Evolutionary conservation across 1,284 basidiomycete genomes (phyloP), one percentile per base, ranked within the genome.

Genomic region (Coniferiporia sulphurascens): DNA sequence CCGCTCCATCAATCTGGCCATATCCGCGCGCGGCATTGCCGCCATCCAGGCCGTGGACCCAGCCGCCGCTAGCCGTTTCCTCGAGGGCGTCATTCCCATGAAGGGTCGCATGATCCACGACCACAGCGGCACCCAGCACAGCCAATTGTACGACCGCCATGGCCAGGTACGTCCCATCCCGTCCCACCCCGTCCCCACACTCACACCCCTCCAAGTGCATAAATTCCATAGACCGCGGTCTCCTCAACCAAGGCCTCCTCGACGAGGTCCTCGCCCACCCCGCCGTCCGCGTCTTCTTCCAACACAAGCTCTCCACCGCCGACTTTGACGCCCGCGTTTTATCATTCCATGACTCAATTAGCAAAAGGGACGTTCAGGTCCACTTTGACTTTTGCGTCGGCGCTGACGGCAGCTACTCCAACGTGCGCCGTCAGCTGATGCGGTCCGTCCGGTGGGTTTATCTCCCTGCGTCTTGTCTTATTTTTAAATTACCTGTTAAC

Each of bases 1-100:
- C 66, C 85, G 96, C 61, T 96, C 93, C 58, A 98, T 99, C 76
- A 99, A 99, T 76, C 81, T 99, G 55, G 95, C 95, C 38, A 93
- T 99, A 64, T 98, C 95, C 17, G 85, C 93, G 60, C 86, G 96
- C 56, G 96, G 95, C 62, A 87, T 98, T 59, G 84, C 88, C 64
- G 95, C 95, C 36, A 78, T 98, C 48, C 79, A 87, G 66, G 84
- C 86, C 54, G 84, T 98, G 65, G 87, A 93, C 73, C 80, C 88
- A 27, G 81, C 79, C 41, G 79, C 90, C 53, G 86, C 90, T 27
- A 80, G 86, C 62, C 78, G 86, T 58, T 90, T 98, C 66, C 74
- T 97, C 64, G 74, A 85, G 64, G 81, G 87, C 48, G 87, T 88
- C 32, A 94, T 98, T 72, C 95, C 95, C 63, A 97, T 99, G 94